Evolutionary conservation across 305 asterid genomes (phyloP), one percentile per base, ranked within the genome.

Genomic region (Fraxinus sp.): DNA sequence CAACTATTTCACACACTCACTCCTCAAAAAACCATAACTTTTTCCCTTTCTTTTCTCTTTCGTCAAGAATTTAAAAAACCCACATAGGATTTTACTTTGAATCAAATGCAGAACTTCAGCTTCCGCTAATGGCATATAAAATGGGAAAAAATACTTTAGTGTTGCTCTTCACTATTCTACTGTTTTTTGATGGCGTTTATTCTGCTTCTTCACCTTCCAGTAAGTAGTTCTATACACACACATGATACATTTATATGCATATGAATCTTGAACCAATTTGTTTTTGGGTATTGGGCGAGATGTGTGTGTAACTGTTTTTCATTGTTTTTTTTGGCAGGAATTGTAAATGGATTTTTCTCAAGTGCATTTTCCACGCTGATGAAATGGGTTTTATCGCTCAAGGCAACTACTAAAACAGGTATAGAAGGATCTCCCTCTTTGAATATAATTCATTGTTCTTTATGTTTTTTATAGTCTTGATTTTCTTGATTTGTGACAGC

Each of bases 371-470:
- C 98, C 5, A 79, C 85, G 92, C 90, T 90, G 88, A 90, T 91
- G 98, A 96, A 93, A 85, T 93, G 97, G 97, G 75, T 86, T 83
- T 84, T 88, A 79, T 94, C 99, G 64, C 92, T 94, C 78, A 94
- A 86, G 88, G 83, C 94, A 76, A 91, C 95, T 10, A 90, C 96
- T 66, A 96, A 94, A 87, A 92, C 97, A 71, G 97, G 98, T 96
- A 82, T 24, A 81, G 79, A 84, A 84, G 87, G 87, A 80, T 64
- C 80, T 76, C 80, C 68, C 28, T 18, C 4, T 20, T 57, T 0
- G 28, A 57, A 57, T 57, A 75, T 75, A 20, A 64, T 85, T 57
- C 46, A 36, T 41, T 66, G 14, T 71, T 66, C 49, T 68, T 78
- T 77, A 24, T 18, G 86, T 82, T 35, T 82, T 64, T 35, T 7